Evolutionary conservation across 1,139 yeast species (phyloP).

Genomic region (Torulaspora globosa): DNA sequence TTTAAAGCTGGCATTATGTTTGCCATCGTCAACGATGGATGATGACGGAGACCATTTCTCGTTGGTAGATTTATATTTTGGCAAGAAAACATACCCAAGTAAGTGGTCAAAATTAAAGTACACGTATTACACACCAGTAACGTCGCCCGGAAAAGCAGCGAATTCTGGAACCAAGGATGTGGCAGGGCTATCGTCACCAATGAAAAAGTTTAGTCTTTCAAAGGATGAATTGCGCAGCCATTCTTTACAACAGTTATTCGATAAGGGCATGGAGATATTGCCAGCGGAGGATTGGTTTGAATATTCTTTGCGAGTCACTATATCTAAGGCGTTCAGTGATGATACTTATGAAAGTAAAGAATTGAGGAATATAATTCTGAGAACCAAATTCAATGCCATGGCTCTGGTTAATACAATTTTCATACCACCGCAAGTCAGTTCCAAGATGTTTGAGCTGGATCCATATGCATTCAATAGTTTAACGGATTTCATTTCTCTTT

Average conservation of each 20-base stretch:
- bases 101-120: conserved; percentile 57
- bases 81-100: conserved; percentile 48
- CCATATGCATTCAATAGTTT: conserved; percentile 70
- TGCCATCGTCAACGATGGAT: conserved; percentile 47
- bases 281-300: conserved; percentile 64
- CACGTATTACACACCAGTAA: conserved; percentile 45
- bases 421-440: conserved; percentile 48
- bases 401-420: conserved; percentile 56
- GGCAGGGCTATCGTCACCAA: conserved; percentile 17
- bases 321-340: conserved; percentile 69
- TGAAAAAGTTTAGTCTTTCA: conserved; percentile 41
- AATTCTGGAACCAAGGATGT: conserved; percentile 6
- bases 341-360: conserved; percentile 51
- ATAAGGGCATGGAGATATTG: conserved; percentile 52
- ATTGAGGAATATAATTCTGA: conserved; percentile 56
- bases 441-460: conserved; percentile 66
- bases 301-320: conserved; percentile 57
- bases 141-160: conserved; percentile 4
- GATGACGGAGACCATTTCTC: conserved; percentile 49
- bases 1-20: conserved; percentile 49
- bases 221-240: conserved; percentile 49
- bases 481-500: conserved; percentile 65
- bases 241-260: conserved; percentile 61
- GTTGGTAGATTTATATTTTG: conserved; percentile 50
- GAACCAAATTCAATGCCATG: conserved; percentile 63